Conservation (phyloP, 1,139 yeast species). For the Blastobotrys arbuscula region DNA sequence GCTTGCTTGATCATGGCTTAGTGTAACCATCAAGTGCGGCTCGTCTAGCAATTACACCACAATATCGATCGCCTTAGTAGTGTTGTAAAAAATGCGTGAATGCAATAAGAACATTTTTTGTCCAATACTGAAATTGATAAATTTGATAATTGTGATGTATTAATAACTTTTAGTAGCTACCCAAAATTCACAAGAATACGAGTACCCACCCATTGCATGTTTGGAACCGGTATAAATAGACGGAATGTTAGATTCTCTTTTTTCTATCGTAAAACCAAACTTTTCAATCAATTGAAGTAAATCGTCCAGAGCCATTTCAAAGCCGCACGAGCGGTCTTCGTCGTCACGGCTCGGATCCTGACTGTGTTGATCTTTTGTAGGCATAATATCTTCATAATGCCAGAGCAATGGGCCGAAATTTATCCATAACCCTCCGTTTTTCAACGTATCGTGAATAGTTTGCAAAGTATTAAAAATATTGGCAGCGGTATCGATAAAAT, state of each 20-base stretch:
- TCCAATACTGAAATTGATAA: too few species aligned
- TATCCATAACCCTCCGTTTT: slow-evolving; percentile 62
- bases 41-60: too few species aligned
- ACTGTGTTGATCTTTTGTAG: slow-evolving; percentile 21
- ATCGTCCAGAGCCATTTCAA: slow-evolving; percentile 63
- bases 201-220: slow-evolving; percentile 50
- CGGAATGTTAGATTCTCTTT: slow-evolving; percentile 42
- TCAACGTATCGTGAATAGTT: slow-evolving; percentile 50
- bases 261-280: slow-evolving; percentile 51
- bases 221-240: slow-evolving; percentile 55
- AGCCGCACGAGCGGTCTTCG: slow-evolving; percentile 43
- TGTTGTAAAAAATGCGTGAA: too few species aligned
- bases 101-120: too few species aligned
- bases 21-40: too few species aligned
- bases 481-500: slow-evolving; percentile 74
- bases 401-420: slow-evolving; percentile 83
- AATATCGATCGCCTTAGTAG: too few species aligned
- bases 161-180: too few species aligned
- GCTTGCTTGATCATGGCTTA: too few species aligned
- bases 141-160: too few species aligned
- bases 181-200: slow-evolving; percentile 70
- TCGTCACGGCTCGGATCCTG: slow-evolving; percentile 18
- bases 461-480: slow-evolving; percentile 66
- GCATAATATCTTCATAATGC: slow-evolving; percentile 66
- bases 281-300: slow-evolving; percentile 43